Base-by-base conservation (phyloP, 1,284 basidiomycete genomes). In the Apiotrichum laibachii region DNA sequence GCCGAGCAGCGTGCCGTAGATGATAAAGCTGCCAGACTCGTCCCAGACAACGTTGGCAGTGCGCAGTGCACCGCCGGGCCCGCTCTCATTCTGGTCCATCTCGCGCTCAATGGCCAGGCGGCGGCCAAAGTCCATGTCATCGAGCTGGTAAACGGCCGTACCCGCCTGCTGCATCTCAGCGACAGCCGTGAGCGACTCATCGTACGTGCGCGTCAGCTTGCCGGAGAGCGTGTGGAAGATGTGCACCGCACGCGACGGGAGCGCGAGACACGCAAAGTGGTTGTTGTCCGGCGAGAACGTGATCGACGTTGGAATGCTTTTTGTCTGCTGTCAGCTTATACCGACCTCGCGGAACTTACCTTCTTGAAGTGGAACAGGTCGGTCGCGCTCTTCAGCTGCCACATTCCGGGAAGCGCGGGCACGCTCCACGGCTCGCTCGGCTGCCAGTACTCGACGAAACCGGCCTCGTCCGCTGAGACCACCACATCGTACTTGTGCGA, bases 71-170 rank as follows among this genome's bases (percentile, higher is more conserved):
- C 76, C 77, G 19, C 77, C 72, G 1, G 73, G 67, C 18, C 73
- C 67, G 56, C 72, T 69, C 60, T 74, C 72, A 57, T 61, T 66
- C 42, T 59, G 44, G 51, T 97, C 92, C 50, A 99, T 78, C 70
- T 99, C 95, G 61, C 90, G 84, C 77, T 99, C 96, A 16, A 88
- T 82, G 1, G 96, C 96, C 50, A 99, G 81, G 12, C 96, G 83
- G 58, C 96, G 82, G n/a, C 96, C 95, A 72, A 99, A 98, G 75
- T 99, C 96, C 95, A 99, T 99, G 76, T 98, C 93, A 64, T 99
- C 96, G 12, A 99, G 86, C 71, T 87, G 88, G 79, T 89, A 91
- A 19, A 92, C 85, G 0, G 90, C 87, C 9, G 92, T 94, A 1
- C 91, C 92, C 1, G 90, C 91, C 75, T 94, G 92, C 73, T 95